phyloP scores from a whole-genome alignment of 345 rosid genomes.

The Hypericum androsaemum region DNA sequence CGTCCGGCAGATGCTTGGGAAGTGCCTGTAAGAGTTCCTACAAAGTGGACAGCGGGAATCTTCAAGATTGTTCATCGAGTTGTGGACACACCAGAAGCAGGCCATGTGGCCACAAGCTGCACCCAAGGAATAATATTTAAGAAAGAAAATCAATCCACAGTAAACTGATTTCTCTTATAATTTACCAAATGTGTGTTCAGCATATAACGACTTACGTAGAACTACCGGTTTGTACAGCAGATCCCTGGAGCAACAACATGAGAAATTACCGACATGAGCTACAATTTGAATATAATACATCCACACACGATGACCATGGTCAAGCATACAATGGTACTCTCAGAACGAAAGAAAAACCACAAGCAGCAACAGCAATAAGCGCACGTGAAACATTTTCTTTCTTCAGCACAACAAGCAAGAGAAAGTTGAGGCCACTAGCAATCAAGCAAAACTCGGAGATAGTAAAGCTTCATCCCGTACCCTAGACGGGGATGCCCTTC shows the following conservation, averaged over 20 bases:
- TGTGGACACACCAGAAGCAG: conserved; percentile 31
- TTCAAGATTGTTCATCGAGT: conserved; percentile 13
- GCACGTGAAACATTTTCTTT: no score
- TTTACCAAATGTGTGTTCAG: neutral
- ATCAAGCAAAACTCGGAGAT: no score
- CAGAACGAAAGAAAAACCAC: no score
- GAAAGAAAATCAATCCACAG: conserved; percentile 8
- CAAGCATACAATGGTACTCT: no score
- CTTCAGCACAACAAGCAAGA: no score
- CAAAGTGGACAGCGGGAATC: conserved; percentile 32
- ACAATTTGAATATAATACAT: no score
- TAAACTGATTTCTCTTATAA: neutral
- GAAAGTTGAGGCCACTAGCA: no score
- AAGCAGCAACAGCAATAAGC: no score
- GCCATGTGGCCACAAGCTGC: conserved; percentile 33
- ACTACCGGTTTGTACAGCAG: conserved; percentile 43
- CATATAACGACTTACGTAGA: conserved; percentile 21
- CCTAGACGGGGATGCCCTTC: no score
- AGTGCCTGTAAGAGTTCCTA: conserved; percentile 26
- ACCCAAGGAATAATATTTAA: conserved; percentile 4
- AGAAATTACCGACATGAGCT: neutral
- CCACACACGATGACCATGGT: no score
- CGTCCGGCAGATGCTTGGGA: conserved; percentile 27
- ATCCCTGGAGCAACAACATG: conserved; percentile 19
- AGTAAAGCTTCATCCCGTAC: no score